Evolutionary conservation across 208 protist species (phyloP).

Genomic region (Naegleria fowleri): DNA sequence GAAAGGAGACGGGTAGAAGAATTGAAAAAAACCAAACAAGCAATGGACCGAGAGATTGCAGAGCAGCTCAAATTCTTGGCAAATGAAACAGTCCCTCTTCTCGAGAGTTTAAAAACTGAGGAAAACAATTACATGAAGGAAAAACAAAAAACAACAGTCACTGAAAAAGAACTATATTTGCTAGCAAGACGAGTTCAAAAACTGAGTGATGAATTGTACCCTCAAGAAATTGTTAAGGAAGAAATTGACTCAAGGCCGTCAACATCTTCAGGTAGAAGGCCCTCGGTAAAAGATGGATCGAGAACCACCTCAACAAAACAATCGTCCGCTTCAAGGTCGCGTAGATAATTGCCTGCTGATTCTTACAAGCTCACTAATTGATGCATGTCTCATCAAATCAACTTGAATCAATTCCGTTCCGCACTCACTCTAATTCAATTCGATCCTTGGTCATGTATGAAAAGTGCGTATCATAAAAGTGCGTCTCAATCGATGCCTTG

Average conservation of each 20-base stretch:
- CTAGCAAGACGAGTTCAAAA: background rate
- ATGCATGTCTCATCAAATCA: too few relatives aligned
- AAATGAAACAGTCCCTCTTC: background rate
- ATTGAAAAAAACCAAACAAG: background rate
- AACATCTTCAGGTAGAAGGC: background rate
- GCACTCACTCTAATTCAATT: too few relatives aligned
- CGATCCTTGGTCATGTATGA: too few relatives aligned
- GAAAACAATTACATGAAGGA: background rate
- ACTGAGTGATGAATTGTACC: background rate
- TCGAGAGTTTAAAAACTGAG: background rate
- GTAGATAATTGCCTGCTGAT: background rate
- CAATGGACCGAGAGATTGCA: background rate
- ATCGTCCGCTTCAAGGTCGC: background rate
- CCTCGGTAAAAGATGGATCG: background rate
- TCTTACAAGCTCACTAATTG: background rate
- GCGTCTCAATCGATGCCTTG: too few relatives aligned
- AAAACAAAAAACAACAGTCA: background rate
- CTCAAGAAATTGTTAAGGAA: background rate
- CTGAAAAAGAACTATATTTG: background rate
- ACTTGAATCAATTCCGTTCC: too few relatives aligned
- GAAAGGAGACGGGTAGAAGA: background rate
- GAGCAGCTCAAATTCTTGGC: background rate
- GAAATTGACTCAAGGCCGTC: background rate
- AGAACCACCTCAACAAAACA: background rate
- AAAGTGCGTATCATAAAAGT: too few relatives aligned